These are phyloP conservation scores for Solanum chacoense DNA, from an alignment of 305 asterid genomes.

Conservation along the genomic window DNA sequence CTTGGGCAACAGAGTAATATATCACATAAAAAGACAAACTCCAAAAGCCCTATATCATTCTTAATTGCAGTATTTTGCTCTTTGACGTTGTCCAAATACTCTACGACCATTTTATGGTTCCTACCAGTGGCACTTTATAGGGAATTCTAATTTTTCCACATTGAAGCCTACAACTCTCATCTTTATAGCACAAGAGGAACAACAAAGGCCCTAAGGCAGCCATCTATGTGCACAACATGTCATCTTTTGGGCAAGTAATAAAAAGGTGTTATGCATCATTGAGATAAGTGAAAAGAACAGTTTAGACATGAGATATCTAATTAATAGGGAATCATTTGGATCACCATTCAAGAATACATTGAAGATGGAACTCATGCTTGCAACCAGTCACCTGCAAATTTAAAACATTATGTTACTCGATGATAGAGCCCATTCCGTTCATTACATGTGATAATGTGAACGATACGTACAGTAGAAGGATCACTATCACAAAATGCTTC, in stretches of 20 bases:
- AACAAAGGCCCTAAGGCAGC: background rate
- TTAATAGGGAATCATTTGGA: background rate
- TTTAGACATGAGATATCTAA: background rate
- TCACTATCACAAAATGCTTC: slow-evolving; percentile 66
- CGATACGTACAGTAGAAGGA: slow-evolving; percentile 57
- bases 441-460: background rate
- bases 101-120: background rate
- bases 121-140: background rate
- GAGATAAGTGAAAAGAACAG: background rate
- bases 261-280: background rate
- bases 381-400: slow-evolving; percentile 64
- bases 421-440: background rate
- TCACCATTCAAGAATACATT: slow-evolving; percentile 83
- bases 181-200: background rate
- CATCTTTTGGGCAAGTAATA: background rate
- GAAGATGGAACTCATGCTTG: slow-evolving; percentile 87
- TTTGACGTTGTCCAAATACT: background rate
- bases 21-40: background rate
- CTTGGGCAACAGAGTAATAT: background rate
- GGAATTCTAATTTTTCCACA: background rate
- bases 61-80: background rate
- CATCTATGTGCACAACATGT: background rate
- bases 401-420: background rate
- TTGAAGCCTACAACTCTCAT: background rate
- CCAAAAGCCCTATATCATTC: background rate